Percentiles rank a stretch among this genome's conserved stretches.
These are phyloP conservation scores for Colletotrichum karsti DNA, from an alignment of 2,329 filamentous ascomycete genomes.

Conservation along the genomic window DNA sequence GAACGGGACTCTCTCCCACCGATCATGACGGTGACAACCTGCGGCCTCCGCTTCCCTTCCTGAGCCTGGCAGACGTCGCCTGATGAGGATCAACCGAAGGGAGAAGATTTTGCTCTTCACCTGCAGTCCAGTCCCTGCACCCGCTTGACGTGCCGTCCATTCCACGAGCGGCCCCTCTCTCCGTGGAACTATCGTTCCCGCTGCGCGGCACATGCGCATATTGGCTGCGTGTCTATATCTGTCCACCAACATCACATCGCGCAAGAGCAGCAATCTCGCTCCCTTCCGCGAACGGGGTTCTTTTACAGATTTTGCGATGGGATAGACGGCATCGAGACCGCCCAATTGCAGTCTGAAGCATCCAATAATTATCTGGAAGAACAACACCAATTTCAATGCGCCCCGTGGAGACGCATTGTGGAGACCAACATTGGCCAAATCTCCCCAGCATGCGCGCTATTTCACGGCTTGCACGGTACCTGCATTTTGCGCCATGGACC, in stretches of 20 bases:
- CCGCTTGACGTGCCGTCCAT: conserved; percentile 13
- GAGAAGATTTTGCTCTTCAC: background rate
- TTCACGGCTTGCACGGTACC: conserved; percentile 20
- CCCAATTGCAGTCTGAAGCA: background rate
- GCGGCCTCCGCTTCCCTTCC: background rate
- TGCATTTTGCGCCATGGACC: conserved; percentile 16
- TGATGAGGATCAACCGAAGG: conserved; percentile 16
- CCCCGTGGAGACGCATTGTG: conserved; percentile 16
- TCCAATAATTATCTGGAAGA: background rate
- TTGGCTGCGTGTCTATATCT: background rate
- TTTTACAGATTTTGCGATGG: background rate
- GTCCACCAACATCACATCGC: background rate
- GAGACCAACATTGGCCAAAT: conserved; percentile 14
- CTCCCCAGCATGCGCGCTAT: conserved; percentile 21
- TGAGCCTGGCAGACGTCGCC: background rate
- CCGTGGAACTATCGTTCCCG: background rate
- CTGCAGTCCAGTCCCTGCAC: background rate
- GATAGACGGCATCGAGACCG: conserved; percentile 3
- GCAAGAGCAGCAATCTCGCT: background rate
- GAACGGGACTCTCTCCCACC: background rate
- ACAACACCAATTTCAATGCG: conserved; percentile 17
- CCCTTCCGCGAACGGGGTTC: background rate
- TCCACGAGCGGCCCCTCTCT: conserved; percentile 3
- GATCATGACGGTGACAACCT: conserved; percentile 1
- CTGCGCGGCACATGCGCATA: background rate